phyloP scores from a whole-genome alignment of 1,284 basidiomycete genomes.

The Pyrrhoderma lamaoense region DNA sequence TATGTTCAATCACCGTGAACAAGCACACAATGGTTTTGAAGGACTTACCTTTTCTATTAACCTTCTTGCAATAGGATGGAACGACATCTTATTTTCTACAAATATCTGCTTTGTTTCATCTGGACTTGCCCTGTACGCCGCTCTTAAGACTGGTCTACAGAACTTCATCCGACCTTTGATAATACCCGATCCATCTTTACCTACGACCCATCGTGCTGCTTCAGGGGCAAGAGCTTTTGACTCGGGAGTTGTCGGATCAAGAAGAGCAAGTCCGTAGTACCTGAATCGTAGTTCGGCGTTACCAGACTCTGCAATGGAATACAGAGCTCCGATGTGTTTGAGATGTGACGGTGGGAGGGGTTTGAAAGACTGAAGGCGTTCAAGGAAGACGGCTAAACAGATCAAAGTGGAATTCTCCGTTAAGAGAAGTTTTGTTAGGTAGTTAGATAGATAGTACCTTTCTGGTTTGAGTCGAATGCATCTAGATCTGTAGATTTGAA shows the following conservation, averaged over 20 bases:
- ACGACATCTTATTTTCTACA: slow-evolving; percentile 42
- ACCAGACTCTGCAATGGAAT: slow-evolving; percentile 41
- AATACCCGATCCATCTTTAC: slow-evolving; percentile 47
- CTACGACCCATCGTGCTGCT: slow-evolving; percentile 66
- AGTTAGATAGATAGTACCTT: slow-evolving; percentile 27
- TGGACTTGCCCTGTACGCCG: slow-evolving; percentile 48
- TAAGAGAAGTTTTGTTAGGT: slow-evolving; percentile 16
- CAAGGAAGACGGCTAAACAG: slow-evolving; percentile 62
- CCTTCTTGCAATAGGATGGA: slow-evolving; percentile 72
- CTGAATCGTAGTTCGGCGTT: slow-evolving; percentile 73
- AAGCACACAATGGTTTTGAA: too few species aligned
- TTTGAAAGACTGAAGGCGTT: slow-evolving; percentile 51
- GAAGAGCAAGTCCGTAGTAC: slow-evolving; percentile 55
- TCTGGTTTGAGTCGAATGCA: slow-evolving; percentile 61
- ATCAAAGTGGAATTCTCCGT: background rate
- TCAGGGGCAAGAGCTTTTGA: slow-evolving; percentile 42
- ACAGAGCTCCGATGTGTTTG: slow-evolving; percentile 46
- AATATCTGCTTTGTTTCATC: slow-evolving; percentile 58
- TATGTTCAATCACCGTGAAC: too few species aligned
- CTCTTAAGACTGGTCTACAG: slow-evolving; percentile 61
- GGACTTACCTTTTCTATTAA: slow-evolving; percentile 71
- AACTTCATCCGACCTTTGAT: slow-evolving; percentile 80
- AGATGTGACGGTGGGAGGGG: slow-evolving; percentile 48
- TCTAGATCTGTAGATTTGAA: slow-evolving; percentile 52
- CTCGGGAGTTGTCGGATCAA: slow-evolving; percentile 38